Conservation (phyloP, 257 asterid species). For the Haberlea rhodopensis region DNA sequence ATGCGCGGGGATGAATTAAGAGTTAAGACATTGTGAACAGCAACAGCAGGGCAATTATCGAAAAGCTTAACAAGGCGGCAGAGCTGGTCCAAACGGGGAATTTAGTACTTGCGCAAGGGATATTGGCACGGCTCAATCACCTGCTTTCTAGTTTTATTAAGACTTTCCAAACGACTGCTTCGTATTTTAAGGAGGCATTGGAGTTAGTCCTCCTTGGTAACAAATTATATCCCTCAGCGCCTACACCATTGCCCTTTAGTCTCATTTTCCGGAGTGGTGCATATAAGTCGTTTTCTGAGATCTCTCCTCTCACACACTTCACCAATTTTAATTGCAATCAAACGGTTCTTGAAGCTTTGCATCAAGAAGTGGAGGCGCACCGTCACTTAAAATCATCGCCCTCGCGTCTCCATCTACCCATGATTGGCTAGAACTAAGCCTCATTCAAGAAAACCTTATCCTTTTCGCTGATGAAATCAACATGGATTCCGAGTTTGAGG, state of each 20-base stretch:
- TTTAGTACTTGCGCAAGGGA: slow-evolving; percentile 89
- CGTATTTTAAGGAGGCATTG: slow-evolving; percentile 80
- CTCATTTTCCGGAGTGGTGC: slow-evolving; percentile 80
- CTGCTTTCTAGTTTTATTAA: slow-evolving; percentile 87
- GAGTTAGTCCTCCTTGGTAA: slow-evolving; percentile 48
- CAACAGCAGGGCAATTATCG: slow-evolving; percentile 65
- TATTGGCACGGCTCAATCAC: slow-evolving; percentile 99
- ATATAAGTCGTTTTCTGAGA: slow-evolving; percentile 81
- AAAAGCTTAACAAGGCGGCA: slow-evolving; percentile 75
- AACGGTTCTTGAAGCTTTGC: slow-evolving; percentile 74
- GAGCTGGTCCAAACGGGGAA: slow-evolving; percentile 86
- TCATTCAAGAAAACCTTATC: slow-evolving; percentile 66
- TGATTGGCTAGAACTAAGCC: slow-evolving; percentile 73
- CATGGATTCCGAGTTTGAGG: slow-evolving; percentile 64
- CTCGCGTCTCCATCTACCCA: slow-evolving; percentile 66
- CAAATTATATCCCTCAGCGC: slow-evolving; percentile 24
- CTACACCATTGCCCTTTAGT: slow-evolving; percentile 52
- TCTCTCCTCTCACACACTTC: slow-evolving; percentile 76
- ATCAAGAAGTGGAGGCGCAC: slow-evolving; percentile 52
- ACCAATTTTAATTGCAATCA: slow-evolving; percentile 89
- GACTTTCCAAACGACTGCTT: slow-evolving; percentile 91
- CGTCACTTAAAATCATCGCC: slow-evolving; percentile 69
- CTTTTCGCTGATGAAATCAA: slow-evolving; percentile 71
- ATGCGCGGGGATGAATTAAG: slow-evolving; percentile 48
- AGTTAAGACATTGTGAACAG: slow-evolving; percentile 44